A percentile compares a stretch with the other conserved stretches of the same genome.
phyloP scores from a whole-genome alignment of 257 asterid species.

The Petunia secreta region DNA sequence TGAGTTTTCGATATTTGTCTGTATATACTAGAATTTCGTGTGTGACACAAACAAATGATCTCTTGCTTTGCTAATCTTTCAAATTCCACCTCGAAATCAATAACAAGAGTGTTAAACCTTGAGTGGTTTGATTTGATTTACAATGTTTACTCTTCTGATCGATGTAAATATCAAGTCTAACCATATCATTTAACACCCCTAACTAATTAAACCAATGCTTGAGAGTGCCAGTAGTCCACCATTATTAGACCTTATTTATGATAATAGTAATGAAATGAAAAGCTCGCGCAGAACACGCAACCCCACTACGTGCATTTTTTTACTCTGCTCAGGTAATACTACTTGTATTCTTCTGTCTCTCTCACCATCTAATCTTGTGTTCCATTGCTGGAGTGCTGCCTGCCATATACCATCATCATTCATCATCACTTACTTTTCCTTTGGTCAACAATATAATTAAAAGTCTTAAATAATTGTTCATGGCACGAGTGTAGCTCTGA shows the following conservation, averaged over 20 bases:
- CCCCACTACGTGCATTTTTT: conserved; percentile 33
- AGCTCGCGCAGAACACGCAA: conserved; percentile 58
- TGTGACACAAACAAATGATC: no score
- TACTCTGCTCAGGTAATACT: conserved; percentile 25
- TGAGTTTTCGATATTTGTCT: no score
- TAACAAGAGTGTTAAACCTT: no score
- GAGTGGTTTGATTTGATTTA: no score
- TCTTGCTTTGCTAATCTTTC: no score
- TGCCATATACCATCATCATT: conserved; percentile 16
- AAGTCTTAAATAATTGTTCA: not conserved
- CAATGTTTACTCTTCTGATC: not conserved
- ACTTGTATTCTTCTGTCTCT: conserved; percentile 23
- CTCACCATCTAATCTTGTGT: conserved; percentile 6
- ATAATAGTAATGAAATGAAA: not conserved
- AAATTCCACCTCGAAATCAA: no score
- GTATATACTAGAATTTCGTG: no score
- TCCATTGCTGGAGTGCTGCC: not conserved
- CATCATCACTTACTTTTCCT: conserved; percentile 12
- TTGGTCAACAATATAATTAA: conserved; percentile 15
- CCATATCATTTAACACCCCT: not conserved
- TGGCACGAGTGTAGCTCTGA: not conserved
- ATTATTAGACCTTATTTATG: not conserved
- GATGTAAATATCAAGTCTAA: not conserved
- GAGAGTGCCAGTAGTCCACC: not conserved
- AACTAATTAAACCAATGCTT: not conserved